Evolutionary conservation across 2,329 filamentous ascomycete species (phyloP).

Genomic region (Penicillium aurantiogriseum): DNA sequence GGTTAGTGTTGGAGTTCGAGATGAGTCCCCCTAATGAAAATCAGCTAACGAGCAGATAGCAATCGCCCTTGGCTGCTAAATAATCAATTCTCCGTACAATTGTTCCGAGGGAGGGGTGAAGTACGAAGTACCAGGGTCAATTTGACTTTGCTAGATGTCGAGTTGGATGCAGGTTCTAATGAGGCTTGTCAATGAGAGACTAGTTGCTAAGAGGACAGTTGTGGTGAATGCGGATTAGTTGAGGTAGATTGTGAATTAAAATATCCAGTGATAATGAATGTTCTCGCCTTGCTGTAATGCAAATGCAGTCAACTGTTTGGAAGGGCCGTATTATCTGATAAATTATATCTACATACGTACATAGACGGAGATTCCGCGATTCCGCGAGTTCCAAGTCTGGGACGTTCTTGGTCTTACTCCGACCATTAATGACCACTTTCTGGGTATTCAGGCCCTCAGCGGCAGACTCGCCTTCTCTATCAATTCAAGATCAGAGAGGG

Average conservation of each 20-base stretch:
- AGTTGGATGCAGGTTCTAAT: not conserved
- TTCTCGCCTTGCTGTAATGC: not conserved
- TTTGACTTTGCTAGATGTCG: not conserved
- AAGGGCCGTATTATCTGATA: not conserved
- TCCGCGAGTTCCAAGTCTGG: not conserved
- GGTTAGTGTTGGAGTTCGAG: too few species aligned
- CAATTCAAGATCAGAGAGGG: not conserved
- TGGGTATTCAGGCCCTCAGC: not conserved
- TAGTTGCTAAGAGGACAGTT: not conserved
- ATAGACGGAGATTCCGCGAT: not conserved
- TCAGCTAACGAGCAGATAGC: conserved; percentile 13
- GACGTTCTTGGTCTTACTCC: not conserved
- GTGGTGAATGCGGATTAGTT: not conserved
- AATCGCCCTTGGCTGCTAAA: conserved; percentile 20
- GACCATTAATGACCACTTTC: not conserved
- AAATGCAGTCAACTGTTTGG: not conserved
- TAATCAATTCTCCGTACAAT: not conserved
- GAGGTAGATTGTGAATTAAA: not conserved
- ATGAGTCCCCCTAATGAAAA: not conserved
- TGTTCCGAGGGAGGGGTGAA: not conserved
- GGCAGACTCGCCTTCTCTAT: not conserved
- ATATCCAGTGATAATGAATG: not conserved
- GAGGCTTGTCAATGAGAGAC: not conserved
- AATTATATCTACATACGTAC: not conserved
- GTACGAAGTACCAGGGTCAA: not conserved